Conservation (phyloP, 257 asterid species). For the Scutellaria minor region DNA sequence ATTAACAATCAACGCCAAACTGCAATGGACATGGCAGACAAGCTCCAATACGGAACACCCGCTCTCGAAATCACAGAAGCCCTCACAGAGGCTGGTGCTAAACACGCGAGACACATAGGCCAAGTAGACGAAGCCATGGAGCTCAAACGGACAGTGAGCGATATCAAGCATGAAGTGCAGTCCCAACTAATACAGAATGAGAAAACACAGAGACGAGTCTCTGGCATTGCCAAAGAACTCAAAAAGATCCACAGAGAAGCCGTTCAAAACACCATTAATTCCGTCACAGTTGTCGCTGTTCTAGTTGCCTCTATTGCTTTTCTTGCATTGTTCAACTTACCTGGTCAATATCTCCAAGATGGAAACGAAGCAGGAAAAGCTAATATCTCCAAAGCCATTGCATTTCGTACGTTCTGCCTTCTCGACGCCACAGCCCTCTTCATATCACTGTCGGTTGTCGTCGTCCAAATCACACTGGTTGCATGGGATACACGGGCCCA, state of each 20-base stretch:
- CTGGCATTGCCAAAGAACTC: slow-evolving; percentile 96
- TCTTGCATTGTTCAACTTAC: slow-evolving; percentile 86
- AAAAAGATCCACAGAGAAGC: slow-evolving; percentile 93
- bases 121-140: slow-evolving; percentile 75
- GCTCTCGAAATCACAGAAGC: slow-evolving; percentile 74
- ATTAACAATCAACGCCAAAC: slow-evolving; percentile 81
- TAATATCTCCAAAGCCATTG: slow-evolving; percentile 46
- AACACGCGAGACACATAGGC: slow-evolving; percentile 70
- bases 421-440: slow-evolving; percentile 81
- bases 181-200: slow-evolving; percentile 91
- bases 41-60: slow-evolving; percentile 76
- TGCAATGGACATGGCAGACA: slow-evolving; percentile 95
- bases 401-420: slow-evolving; percentile 86
- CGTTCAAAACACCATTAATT: slow-evolving; percentile 87
- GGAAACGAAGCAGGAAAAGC: slow-evolving; percentile 76
- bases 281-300: slow-evolving; percentile 90
- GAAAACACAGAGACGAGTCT: slow-evolving; percentile 86
- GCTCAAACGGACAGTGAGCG: slow-evolving; percentile 93
- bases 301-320: slow-evolving; percentile 95
- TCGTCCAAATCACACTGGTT: slow-evolving; percentile 87
- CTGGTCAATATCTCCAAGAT: slow-evolving; percentile 59
- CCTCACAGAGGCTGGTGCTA: slow-evolving; percentile 83
- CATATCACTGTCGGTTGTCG: slow-evolving; percentile 90
- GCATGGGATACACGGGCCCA: slow-evolving; percentile 96
- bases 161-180: slow-evolving; percentile 91